Base-by-base conservation (phyloP, 768 basidiomycete genomes). In the Suillus sp. region DNA sequence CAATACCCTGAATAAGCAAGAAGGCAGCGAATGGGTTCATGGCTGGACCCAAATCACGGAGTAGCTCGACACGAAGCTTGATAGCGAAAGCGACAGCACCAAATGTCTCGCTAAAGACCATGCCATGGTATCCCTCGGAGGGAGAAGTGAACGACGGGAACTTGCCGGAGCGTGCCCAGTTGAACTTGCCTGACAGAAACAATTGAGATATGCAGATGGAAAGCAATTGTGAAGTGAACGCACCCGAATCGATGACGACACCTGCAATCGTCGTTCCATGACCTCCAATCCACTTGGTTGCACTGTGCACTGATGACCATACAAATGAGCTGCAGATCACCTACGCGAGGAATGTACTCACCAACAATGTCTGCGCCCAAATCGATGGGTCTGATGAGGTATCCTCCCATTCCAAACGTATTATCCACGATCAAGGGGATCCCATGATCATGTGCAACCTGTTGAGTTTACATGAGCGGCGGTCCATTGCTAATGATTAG, bases 261-360 rank as follows among this genome's bases (percentile, higher is more conserved):
- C 89, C 89, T 0, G 79, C 87, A 59, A 90, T 83, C 8, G 85
- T 87, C 10, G 86, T 88, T n/a, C 89, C 87, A 57, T 87, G 86
- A 0, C 86, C 86, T 1, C 86, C 80, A 7, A 89, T 85, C 88
- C 88, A 89, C 69, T 90, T 88, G 0, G 86, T 88, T 2, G 84
- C 84, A 35, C 82, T 84, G 67, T 86, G 81, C 0, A 84, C 83
- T 82, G 25, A 16, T 1, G 30, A 48, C 56, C 37, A 38, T 13
- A 13, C 27, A 3, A 6, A 57, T 57, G 11, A 57, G 38, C 25
- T 11, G 6, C 25, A 4, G 43, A 14, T 57, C 30, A 9, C 1
- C 37, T 18, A 20, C 27, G 10, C 30, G 18, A n/a, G 1, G 4
- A 38, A 40, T 13, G 3, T 20, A 69, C 77, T 53, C 16, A 79